Evolutionary conservation across 805 yeast species (phyloP).

Genomic region (Naumovozyma baii): DNA sequence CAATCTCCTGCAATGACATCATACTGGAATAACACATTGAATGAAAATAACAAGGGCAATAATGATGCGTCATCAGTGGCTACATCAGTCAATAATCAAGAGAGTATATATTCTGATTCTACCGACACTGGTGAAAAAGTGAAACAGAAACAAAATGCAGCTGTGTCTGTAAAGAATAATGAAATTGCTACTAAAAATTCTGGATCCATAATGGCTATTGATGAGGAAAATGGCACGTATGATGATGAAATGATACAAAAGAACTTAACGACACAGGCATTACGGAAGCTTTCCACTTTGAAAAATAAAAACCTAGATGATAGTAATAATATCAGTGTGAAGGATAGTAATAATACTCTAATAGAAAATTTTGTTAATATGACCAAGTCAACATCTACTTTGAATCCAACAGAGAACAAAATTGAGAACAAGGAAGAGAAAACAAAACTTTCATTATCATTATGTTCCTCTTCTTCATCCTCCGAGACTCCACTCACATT

Average conservation of each 20-base stretch:
- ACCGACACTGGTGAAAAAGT: conserved; percentile 3
- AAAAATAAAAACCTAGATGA: conserved; percentile 4
- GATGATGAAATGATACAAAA: conserved; percentile 25
- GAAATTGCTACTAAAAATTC: not conserved
- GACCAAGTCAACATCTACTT: not conserved
- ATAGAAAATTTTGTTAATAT: not conserved
- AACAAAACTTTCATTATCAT: not conserved
- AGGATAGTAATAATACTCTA: not conserved
- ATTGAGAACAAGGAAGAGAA: not conserved
- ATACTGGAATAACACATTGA: conserved; percentile 24
- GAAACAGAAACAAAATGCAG: not conserved
- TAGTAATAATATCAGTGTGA: not conserved
- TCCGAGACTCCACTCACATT: not conserved
- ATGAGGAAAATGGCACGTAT: conserved; percentile 20
- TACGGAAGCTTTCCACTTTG: conserved; percentile 29
- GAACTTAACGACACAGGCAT: conserved; percentile 33
- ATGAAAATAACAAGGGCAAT: not conserved
- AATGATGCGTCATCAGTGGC: not conserved
- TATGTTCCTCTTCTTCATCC: not conserved
- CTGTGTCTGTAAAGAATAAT: not conserved
- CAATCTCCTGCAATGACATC: conserved; percentile 36
- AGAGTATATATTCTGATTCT: conserved; percentile 6
- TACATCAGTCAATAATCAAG: not conserved
- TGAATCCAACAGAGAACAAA: not conserved
- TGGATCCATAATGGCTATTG: not conserved